A percentile compares a stretch with the other conserved stretches of the same genome.
Conservation (phyloP, 1,284 basidiomycete genomes). For the Entoloma clypeatum region DNA sequence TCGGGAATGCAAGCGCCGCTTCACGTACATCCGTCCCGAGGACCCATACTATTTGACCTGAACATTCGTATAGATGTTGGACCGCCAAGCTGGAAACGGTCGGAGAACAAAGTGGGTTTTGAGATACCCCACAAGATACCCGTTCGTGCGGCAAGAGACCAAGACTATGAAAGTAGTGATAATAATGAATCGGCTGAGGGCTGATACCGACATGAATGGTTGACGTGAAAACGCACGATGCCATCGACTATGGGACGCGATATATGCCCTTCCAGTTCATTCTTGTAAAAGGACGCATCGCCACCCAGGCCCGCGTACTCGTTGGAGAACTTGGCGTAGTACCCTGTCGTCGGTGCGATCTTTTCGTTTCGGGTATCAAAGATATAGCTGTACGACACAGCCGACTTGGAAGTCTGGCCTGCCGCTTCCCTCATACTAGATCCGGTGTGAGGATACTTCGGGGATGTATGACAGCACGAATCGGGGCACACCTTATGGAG, state of each 20-base stretch:
- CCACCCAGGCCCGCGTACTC: constrained; percentile 81
- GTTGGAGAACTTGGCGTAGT: constrained; percentile 59
- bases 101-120: constrained; percentile 58
- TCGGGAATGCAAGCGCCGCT: background rate
- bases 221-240: constrained; percentile 42
- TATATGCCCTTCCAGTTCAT: constrained; percentile 62
- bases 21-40: constrained; percentile 70
- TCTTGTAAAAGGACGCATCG: constrained; percentile 71
- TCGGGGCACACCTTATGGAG: constrained; percentile 64
- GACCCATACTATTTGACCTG: constrained; percentile 81
- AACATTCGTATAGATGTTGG: constrained; percentile 90
- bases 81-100: constrained; percentile 93
- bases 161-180: constrained; percentile 38
- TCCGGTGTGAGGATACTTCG: constrained; percentile 11
- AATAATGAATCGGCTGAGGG: background rate
- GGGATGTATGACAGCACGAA: background rate
- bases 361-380: constrained; percentile 81
- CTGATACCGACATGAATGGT: background rate
- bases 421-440: constrained; percentile 79
- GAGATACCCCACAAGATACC: constrained; percentile 61
- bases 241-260: constrained; percentile 57
- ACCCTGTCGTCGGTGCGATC: constrained; percentile 59
- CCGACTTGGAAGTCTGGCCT: constrained; percentile 78
- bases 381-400: constrained; percentile 75
- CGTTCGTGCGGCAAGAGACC: constrained; percentile 60